These are phyloP conservation scores for Phoma sp. DNA, from an alignment of 2,329 filamentous ascomycete genomes.

Conservation along the genomic window DNA sequence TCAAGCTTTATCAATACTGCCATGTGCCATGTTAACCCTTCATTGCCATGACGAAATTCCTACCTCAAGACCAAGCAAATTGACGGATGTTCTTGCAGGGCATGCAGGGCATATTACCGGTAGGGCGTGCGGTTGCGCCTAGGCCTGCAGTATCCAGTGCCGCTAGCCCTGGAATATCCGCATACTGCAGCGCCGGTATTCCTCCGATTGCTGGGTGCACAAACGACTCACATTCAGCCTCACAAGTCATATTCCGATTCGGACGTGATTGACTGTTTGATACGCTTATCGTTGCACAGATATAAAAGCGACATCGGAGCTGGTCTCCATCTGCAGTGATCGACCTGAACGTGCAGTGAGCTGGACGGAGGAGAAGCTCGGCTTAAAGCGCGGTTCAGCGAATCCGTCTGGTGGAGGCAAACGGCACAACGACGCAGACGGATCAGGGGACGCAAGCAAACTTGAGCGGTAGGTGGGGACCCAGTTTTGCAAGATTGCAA, in stretches of 20 bases:
- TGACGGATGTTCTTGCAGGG: constrained; percentile 9
- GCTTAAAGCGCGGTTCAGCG: constrained; percentile 31
- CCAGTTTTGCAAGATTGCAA: constrained; percentile 22
- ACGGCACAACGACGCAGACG: constrained; percentile 20
- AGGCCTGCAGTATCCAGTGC: constrained; percentile 17
- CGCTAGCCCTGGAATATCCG: constrained; percentile 29
- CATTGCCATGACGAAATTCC: constrained; percentile 9
- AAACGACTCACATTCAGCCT: constrained; percentile 25
- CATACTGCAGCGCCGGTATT: constrained; percentile 7
- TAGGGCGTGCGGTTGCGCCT: constrained; percentile 27
- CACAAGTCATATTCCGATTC: constrained; percentile 12
- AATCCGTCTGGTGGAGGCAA: constrained; percentile 16
- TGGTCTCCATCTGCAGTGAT: neutral
- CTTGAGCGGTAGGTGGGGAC: constrained; percentile 22
- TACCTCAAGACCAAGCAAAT: constrained; percentile 5
- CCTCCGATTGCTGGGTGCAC: constrained; percentile 21
- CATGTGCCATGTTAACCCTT: neutral
- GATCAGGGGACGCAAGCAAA: constrained; percentile 22
- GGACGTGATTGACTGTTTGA: neutral
- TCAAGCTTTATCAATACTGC: neutral
- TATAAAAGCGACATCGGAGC: constrained; percentile 9
- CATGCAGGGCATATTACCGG: constrained; percentile 7
- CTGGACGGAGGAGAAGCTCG: constrained; percentile 1
- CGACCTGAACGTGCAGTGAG: neutral
- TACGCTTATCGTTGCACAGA: neutral